These are phyloP conservation scores for Kingdonia uniflora DNA, from an alignment of 164 flowering plant species.

Conservation along the genomic window DNA sequence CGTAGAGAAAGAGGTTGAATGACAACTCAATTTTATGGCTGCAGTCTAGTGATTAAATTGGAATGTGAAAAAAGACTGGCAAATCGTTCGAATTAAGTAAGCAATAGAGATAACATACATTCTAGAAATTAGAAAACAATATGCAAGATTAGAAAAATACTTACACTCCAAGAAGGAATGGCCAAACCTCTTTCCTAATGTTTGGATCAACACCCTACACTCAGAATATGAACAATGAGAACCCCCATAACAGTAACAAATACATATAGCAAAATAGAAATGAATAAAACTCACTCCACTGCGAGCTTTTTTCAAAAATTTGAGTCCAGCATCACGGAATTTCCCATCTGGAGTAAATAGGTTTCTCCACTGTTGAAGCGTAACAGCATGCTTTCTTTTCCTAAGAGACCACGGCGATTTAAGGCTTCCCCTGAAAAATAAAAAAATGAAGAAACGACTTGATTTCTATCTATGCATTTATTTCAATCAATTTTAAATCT, in stretches of 20 bases:
- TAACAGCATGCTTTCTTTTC: slow-evolving; percentile 68
- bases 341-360: slow-evolving; percentile 72
- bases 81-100: too few relatives aligned
- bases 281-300: slow-evolving; percentile 65
- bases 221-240: slow-evolving; percentile 7
- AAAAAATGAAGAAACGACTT: not conserved
- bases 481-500: too few relatives aligned
- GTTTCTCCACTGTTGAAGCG: slow-evolving; percentile 64
- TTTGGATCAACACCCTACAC: slow-evolving; percentile 85
- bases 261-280: not conserved
- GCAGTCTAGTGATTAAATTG: too few relatives aligned
- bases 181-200: slow-evolving; percentile 91
- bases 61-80: not conserved
- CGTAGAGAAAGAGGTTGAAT: too few relatives aligned
- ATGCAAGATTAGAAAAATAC: slow-evolving; percentile 2
- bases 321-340: slow-evolving; percentile 70
- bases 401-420: slow-evolving; percentile 96
- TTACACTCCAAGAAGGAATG: slow-evolving; percentile 98
- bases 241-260: not conserved
- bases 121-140: not conserved
- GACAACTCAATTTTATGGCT: too few relatives aligned
- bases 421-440: slow-evolving; percentile 47
- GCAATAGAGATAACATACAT: too few relatives aligned
- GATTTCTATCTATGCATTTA: too few relatives aligned
- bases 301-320: slow-evolving; percentile 83